phyloP scores from a whole-genome alignment of 1,284 basidiomycete species.

The Marasmius oreades region DNA sequence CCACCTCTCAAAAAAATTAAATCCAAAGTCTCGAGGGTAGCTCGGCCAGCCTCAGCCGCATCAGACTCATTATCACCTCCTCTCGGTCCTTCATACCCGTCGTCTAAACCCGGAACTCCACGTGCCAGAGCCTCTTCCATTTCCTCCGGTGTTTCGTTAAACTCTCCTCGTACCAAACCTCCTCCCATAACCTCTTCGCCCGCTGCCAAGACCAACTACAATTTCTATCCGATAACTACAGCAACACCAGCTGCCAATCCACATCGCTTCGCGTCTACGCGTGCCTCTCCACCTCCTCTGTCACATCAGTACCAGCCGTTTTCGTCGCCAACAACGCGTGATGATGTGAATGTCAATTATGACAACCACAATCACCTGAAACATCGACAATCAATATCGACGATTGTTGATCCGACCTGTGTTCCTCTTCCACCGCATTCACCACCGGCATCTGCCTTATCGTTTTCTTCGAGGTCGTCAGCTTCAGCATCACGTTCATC shows the following conservation, averaged over 20 bases:
- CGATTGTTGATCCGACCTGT: conserved; percentile 49
- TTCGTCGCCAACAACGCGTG: conserved; percentile 22
- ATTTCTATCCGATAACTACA: conserved; percentile 57
- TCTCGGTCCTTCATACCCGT: conserved; percentile 12
- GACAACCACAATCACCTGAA: background rate
- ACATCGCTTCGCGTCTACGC: conserved; percentile 43
- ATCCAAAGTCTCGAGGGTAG: conserved; percentile 50
- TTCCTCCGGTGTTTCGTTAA: conserved; percentile 35
- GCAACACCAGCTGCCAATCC: conserved; percentile 51
- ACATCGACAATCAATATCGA: conserved; percentile 4
- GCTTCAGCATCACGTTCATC: conserved; percentile 55
- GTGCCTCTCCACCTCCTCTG: conserved; percentile 31
- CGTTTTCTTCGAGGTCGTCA: conserved; percentile 68
- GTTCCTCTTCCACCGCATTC: conserved; percentile 63
- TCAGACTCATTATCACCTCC: conserved; percentile 23
- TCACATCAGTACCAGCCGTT: conserved; percentile 35
- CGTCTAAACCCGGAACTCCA: conserved; percentile 7
- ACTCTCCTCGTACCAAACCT: conserved; percentile 29
- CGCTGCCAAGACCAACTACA: conserved; percentile 23
- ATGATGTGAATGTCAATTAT: conserved; percentile 28
- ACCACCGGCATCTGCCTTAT: conserved; percentile 64
- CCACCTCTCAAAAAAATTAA: conserved; percentile 37
- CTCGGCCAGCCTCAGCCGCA: conserved; percentile 32
- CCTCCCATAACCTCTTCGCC: background rate
- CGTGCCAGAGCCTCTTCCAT: conserved; percentile 27